Evolutionary conservation across 2,329 filamentous ascomycete genomes (phyloP).

Genomic region (Sordariomycetes sp.): DNA sequence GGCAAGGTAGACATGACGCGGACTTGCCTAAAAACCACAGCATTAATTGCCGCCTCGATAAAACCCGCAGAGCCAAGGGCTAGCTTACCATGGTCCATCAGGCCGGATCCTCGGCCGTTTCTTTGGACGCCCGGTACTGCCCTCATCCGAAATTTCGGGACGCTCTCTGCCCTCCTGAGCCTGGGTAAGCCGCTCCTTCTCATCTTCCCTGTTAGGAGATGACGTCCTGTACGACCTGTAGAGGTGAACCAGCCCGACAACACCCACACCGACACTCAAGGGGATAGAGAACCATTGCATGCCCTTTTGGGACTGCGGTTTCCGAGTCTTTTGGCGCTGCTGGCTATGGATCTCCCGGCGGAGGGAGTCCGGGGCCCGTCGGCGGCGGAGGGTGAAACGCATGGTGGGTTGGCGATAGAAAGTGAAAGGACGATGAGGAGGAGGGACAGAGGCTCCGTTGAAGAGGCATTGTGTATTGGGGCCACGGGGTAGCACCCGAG

Average conservation of each 20-base stretch:
- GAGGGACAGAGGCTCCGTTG: constrained; percentile 1
- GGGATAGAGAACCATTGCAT: constrained; percentile 88
- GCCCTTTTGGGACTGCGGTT: constrained; percentile 24
- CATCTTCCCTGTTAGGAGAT: constrained; percentile 25
- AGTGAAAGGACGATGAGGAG: neutral
- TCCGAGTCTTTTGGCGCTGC: constrained; percentile 27
- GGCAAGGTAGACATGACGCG: constrained; percentile 89
- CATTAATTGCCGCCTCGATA: neutral
- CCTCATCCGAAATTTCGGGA: constrained; percentile 7
- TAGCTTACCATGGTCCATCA: constrained; percentile 64
- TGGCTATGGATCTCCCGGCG: constrained; percentile 8
- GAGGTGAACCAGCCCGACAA: constrained; percentile 72
- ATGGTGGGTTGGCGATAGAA: constrained; percentile 4
- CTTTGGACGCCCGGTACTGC: constrained; percentile 23
- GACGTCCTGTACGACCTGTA: constrained; percentile 47
- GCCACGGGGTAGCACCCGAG: constrained; percentile 2
- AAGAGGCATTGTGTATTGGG: constrained; percentile 1
- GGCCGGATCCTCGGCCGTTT: constrained; percentile 54
- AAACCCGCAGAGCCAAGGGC: neutral
- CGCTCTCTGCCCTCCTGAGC: constrained; percentile 14
- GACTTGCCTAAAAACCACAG: constrained; percentile 55
- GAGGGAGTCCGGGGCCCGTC: constrained; percentile 12
- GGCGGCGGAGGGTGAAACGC: constrained; percentile 10
- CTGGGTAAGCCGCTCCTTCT: constrained; percentile 31
- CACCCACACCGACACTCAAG: constrained; percentile 70